Evolutionary conservation across 129 eudicot genomes (phyloP).

Genomic region (carrot (Daucus carota)): DNA sequence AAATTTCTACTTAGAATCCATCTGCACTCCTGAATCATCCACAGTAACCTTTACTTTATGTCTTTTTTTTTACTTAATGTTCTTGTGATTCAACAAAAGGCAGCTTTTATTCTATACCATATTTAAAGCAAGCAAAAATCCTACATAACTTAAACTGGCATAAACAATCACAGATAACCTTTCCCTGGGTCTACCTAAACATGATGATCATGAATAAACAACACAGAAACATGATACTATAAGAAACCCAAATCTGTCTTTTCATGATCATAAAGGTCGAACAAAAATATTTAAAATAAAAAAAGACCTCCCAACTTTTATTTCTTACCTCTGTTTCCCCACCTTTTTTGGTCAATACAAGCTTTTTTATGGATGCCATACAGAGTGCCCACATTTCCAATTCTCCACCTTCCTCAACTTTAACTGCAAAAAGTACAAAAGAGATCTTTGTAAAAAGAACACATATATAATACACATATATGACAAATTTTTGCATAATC

Average conservation of each 20-base stretch:
- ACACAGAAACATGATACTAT: background rate
- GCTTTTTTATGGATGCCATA: conserved; percentile 3
- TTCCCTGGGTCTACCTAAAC: background rate
- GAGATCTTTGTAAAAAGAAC: background rate
- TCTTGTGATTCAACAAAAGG: background rate
- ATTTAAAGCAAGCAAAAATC: background rate
- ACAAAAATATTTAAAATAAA: background rate
- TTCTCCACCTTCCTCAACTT: conserved; percentile 1
- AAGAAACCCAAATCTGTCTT: background rate
- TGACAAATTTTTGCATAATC: background rate
- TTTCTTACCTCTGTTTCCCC: conserved; percentile 8
- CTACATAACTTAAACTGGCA: background rate
- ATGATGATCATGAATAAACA: background rate
- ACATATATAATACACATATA: background rate
- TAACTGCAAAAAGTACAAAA: conserved; percentile 1
- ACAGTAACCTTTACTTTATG: background rate
- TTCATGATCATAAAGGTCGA: background rate
- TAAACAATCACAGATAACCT: background rate
- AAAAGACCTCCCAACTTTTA: background rate
- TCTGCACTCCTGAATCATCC: background rate
- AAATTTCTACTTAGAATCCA: background rate
- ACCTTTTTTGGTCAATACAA: conserved; percentile 8
- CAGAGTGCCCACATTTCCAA: conserved; percentile 1
- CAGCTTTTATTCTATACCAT: background rate
- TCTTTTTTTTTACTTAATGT: no score